phyloP scores from a whole-genome alignment of 805 yeast genomes.

The Ogataea nakhonphanomensis region DNA sequence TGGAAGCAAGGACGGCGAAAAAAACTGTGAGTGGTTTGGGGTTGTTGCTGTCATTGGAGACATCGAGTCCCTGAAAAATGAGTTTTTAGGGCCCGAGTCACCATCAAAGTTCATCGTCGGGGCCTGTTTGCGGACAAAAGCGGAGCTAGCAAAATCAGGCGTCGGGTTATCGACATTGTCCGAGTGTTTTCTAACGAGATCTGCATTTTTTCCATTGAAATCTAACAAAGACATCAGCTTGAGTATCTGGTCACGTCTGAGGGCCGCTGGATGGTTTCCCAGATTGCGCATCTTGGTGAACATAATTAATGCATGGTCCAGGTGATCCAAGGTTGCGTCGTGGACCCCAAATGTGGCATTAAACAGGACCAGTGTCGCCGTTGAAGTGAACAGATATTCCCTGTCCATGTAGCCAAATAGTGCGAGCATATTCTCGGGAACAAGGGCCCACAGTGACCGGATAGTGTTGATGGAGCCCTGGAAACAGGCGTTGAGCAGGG shows the following conservation, averaged over 20 bases:
- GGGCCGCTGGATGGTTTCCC: conserved; percentile 78
- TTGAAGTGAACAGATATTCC: conserved; percentile 73
- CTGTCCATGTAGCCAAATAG: conserved; percentile 85
- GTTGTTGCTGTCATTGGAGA: neutral
- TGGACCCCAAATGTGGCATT: conserved; percentile 81
- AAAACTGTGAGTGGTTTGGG: conserved; percentile 11
- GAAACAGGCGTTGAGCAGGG: conserved; percentile 69
- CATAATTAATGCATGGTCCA: conserved; percentile 67
- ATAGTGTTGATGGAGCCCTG: conserved; percentile 79
- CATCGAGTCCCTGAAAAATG: neutral
- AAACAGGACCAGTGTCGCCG: conserved; percentile 68
- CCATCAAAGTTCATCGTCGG: neutral
- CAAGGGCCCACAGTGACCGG: conserved; percentile 67
- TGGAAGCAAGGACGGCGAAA: conserved; percentile 31
- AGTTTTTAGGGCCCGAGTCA: neutral
- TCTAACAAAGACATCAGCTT: conserved; percentile 64
- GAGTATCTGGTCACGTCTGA: conserved; percentile 67
- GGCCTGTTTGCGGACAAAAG: conserved; percentile 4
- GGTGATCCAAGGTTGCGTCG: conserved; percentile 65
- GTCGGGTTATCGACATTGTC: conserved; percentile 38
- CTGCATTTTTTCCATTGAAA: conserved; percentile 61
- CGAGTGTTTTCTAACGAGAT: conserved; percentile 54
- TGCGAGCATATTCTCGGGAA: conserved; percentile 80
- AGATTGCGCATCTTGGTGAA: conserved; percentile 73
- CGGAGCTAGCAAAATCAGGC: conserved; percentile 22